These are phyloP conservation scores for Podaxis carcinomalis DNA, from an alignment of 768 basidiomycete genomes.

Conservation along the genomic window DNA sequence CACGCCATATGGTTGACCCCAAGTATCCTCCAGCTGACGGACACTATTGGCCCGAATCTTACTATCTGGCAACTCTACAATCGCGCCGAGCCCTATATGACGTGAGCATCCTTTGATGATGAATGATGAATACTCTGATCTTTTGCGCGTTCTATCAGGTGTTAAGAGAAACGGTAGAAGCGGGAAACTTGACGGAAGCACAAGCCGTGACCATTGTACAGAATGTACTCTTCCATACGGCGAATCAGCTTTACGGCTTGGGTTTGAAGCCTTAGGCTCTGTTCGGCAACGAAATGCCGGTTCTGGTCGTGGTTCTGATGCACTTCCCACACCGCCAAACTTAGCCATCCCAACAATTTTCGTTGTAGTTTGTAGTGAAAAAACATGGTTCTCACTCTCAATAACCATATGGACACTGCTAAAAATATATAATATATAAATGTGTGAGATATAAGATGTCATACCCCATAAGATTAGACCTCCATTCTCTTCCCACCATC, in stretches of 20 bases:
- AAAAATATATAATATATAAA: too few relatives aligned
- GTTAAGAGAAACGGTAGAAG: slow-evolving; percentile 43
- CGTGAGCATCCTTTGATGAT: slow-evolving; percentile 28
- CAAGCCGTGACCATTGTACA: slow-evolving; percentile 53
- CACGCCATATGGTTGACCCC: neutral
- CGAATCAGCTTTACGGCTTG: slow-evolving; percentile 61
- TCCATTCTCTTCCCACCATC: too few relatives aligned
- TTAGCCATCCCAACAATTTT: too few relatives aligned
- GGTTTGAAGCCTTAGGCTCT: slow-evolving; percentile 26
- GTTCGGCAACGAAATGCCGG: too few relatives aligned
- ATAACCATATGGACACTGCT: too few relatives aligned
- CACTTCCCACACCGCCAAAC: too few relatives aligned
- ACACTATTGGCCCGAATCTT: slow-evolving; percentile 76
- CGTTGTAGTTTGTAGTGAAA: too few relatives aligned
- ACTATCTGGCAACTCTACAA: slow-evolving; percentile 64
- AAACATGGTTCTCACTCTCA: too few relatives aligned
- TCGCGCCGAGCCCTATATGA: slow-evolving; percentile 58
- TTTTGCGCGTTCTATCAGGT: slow-evolving; percentile 37
- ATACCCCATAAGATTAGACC: too few relatives aligned
- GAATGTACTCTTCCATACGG: slow-evolving; percentile 60
- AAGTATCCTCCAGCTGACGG: slow-evolving; percentile 42
- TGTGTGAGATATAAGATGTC: too few relatives aligned
- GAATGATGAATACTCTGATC: neutral
- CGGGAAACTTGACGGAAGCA: slow-evolving; percentile 46
- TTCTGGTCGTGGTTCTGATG: too few relatives aligned